These are phyloP conservation scores for Linnemannia elongata DNA, from an alignment of 192 early-diverging fungal genomes.

Conservation along the genomic window DNA sequence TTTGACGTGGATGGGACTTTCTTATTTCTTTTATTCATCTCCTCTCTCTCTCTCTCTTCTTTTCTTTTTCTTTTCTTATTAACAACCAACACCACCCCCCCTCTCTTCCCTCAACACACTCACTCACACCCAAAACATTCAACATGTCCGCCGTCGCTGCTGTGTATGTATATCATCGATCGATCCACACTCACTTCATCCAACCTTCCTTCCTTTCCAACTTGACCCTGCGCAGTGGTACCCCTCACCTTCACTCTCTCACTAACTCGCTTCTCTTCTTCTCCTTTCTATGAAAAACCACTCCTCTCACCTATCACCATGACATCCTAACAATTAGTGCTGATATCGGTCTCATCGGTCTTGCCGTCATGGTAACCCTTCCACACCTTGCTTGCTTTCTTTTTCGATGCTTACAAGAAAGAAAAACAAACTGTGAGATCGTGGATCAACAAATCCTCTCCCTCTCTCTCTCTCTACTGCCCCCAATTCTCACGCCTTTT, in stretches of 20 bases:
- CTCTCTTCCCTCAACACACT: neutral
- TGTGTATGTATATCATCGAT: constrained; percentile 29
- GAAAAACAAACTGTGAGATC: no score
- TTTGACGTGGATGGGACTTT: neutral
- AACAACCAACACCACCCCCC: neutral
- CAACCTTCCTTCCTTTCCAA: neutral
- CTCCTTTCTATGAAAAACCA: neutral
- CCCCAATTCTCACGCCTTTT: constrained; percentile 23
- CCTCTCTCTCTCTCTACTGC: no score
- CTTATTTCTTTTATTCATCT: neutral
- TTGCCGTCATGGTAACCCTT: constrained; percentile 97
- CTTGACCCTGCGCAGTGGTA: no score
- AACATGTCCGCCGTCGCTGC: constrained; percentile 42
- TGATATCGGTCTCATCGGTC: constrained; percentile 99
- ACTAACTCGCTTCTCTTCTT: neutral
- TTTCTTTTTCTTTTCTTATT: constrained; percentile 13
- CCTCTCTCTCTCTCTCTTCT: neutral
- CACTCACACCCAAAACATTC: neutral
- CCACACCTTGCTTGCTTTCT: neutral
- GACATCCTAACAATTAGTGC: constrained; percentile 65
- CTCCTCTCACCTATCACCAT: no score
- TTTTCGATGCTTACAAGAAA: neutral
- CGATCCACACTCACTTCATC: no score
- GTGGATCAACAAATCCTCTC: neutral
- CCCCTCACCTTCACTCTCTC: neutral